phyloP scores from a whole-genome alignment of 345 rosid genomes.

The Ricinus communis region DNA sequence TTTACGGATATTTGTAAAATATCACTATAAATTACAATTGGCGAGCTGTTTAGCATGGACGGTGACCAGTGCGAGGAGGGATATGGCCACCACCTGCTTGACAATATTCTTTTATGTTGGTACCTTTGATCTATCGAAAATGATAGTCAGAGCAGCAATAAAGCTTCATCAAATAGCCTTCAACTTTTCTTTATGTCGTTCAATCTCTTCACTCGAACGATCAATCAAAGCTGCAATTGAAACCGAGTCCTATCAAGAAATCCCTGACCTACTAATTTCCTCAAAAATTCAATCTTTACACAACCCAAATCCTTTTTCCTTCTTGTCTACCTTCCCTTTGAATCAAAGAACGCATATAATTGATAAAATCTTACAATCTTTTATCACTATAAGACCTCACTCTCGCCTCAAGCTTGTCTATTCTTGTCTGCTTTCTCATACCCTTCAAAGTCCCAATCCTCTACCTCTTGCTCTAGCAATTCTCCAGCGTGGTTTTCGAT shows the following conservation, averaged over 20 bases:
- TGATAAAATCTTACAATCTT: slow-evolving; percentile 66
- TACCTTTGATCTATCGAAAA: neutral
- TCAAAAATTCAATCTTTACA: slow-evolving; percentile 32
- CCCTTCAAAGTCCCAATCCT: slow-evolving; percentile 60
- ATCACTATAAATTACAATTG: no score
- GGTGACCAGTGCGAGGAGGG: no score
- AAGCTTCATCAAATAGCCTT: neutral
- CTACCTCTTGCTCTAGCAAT: slow-evolving; percentile 65
- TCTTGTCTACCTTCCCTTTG: slow-evolving; percentile 51
- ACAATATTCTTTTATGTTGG: neutral
- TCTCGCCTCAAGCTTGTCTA: slow-evolving; percentile 46
- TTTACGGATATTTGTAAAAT: no score
- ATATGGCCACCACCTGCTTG: neutral
- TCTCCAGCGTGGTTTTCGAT: slow-evolving; percentile 70
- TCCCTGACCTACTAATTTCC: slow-evolving; percentile 61
- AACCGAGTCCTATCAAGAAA: slow-evolving; percentile 49
- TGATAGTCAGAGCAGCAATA: neutral
- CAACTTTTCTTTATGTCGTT: slow-evolving; percentile 3
- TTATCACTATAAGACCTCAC: slow-evolving; percentile 59
- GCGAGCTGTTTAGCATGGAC: no score
- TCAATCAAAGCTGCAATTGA: slow-evolving; percentile 54
- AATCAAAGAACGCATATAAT: slow-evolving; percentile 42
- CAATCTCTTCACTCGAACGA: slow-evolving; percentile 48
- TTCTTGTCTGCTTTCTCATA: slow-evolving; percentile 58
- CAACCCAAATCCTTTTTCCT: slow-evolving; percentile 60